Evolutionary conservation across 345 rosid genomes (phyloP).

Genomic region (Arabis alpina): DNA sequence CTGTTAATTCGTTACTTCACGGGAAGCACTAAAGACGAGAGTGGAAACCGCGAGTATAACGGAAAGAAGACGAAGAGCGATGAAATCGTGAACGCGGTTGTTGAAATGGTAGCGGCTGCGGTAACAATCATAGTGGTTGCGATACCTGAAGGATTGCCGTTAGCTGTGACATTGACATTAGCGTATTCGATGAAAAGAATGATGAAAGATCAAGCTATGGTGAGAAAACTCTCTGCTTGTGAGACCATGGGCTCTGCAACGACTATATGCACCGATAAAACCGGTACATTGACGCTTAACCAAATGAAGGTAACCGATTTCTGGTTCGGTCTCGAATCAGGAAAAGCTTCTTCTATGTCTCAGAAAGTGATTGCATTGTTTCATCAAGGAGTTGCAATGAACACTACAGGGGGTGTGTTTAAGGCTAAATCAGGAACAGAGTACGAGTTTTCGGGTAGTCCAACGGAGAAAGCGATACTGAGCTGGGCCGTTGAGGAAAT

Average conservation of each 20-base stretch:
- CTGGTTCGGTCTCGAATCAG: conserved; percentile 60
- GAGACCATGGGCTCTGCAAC: conserved; percentile 95
- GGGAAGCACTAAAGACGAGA: conserved; percentile 60
- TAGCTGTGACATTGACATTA: conserved; percentile 79
- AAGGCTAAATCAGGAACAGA: conserved; percentile 42
- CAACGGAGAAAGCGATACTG: conserved; percentile 78
- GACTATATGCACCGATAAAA: conserved; percentile 73
- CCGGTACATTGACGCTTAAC: conserved; percentile 81
- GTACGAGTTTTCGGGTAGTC: conserved; percentile 60
- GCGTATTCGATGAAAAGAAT: conserved; percentile 85
- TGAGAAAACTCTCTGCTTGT: conserved; percentile 73
- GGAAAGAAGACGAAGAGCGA: conserved; percentile 53
- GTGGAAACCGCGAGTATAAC: conserved; percentile 51
- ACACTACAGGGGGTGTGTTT: conserved; percentile 65
- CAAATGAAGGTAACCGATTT: conserved; percentile 67
- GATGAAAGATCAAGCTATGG: conserved; percentile 90
- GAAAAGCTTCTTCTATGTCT: conserved; percentile 34
- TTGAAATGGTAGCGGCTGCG: conserved; percentile 68
- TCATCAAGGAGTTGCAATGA: conserved; percentile 62
- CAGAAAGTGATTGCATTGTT: conserved; percentile 50
- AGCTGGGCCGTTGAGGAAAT: conserved; percentile 64
- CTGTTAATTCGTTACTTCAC: conserved; percentile 70
- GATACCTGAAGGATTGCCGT: conserved; percentile 79
- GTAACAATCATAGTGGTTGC: conserved; percentile 89
- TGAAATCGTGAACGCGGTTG: conserved; percentile 59